Base-by-base conservation (phyloP, 78 protist genomes). In the Fonticula alba region DNA sequence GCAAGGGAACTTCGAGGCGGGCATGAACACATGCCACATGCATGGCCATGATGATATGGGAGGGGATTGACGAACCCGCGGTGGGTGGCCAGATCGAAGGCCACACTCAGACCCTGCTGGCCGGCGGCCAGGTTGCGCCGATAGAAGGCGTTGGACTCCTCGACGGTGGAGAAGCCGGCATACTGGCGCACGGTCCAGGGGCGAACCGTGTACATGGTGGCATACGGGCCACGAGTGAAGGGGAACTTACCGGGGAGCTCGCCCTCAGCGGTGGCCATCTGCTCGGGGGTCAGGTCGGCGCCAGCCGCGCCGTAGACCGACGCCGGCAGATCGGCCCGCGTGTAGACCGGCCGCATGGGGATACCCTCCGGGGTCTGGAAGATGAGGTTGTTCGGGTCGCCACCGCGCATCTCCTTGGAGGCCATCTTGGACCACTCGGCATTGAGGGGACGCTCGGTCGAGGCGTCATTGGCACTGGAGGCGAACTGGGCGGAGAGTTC, bases 51-150 rank as follows among this genome's bases (percentile, higher is more conserved):
- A 47, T 47, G 17, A 47, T 19, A 47, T 47, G 14, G 17, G 14
- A 19, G 27, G n/a, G n/a, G n/a, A n/a, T n/a, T n/a, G n/a, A 47
- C 57, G 24, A 26, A 37, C 13, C 97, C 98, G 13, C 98, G 61
- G 67, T 94, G 98, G 0, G 98, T 94, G 15, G 97, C 92, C 17
- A 94, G 79, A 54, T 91, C 96, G 52, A 94, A 94, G 6, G 98
- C 98, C 14, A 94, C 98, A 0, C 87, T 76, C 10, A 91, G 71
- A 27, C 97, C 97, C 57, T 78, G 76, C 63, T 87, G 90, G 3
- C 98, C 98, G 22, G 84, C 88, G 15, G 64, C 74, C 55, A 89
- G 66, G 72, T 81, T 82, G 31, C 67, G 52, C 31, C 36, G 22
- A 74, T 94, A 94, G 68, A 94, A 94, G 24, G 65, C 76, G 68